A percentile compares a stretch with the other conserved stretches of the same genome.
These are phyloP conservation scores for Theobroma cacao DNA, from an alignment of 345 rosid species.

Conservation along the genomic window DNA sequence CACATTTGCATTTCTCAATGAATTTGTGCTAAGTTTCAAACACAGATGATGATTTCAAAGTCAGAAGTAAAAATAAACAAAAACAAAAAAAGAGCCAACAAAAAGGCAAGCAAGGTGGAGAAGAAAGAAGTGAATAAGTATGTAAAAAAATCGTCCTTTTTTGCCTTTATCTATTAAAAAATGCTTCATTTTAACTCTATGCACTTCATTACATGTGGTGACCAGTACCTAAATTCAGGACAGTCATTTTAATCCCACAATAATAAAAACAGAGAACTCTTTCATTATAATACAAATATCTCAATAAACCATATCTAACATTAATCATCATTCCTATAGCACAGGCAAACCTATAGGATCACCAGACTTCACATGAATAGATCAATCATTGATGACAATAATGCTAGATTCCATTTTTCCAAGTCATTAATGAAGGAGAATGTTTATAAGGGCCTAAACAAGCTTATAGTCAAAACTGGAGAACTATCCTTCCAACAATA, in stretches of 20 bases:
- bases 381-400: not conserved
- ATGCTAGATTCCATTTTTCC: not conserved
- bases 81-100: not conserved
- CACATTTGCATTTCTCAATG: slow-evolving; percentile 82
- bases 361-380: not conserved
- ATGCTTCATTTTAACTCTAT: not conserved
- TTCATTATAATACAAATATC: not conserved
- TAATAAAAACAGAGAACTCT: not conserved
- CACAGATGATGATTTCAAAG: slow-evolving; percentile 19
- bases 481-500: not conserved
- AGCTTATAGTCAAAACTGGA: not conserved
- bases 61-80: slow-evolving; percentile 16
- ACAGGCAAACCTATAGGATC: not conserved
- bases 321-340: not conserved
- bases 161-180: not conserved
- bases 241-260: not conserved
- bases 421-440: not conserved
- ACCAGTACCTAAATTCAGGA: not conserved
- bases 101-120: not conserved
- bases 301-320: not conserved
- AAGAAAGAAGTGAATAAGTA: not conserved
- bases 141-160: not conserved
- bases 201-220: not conserved
- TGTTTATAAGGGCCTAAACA: not conserved
- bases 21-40: slow-evolving; percentile 77